Base-by-base conservation (phyloP, 805 yeast genomes). In the Crinitomyces ghanaensis region DNA sequence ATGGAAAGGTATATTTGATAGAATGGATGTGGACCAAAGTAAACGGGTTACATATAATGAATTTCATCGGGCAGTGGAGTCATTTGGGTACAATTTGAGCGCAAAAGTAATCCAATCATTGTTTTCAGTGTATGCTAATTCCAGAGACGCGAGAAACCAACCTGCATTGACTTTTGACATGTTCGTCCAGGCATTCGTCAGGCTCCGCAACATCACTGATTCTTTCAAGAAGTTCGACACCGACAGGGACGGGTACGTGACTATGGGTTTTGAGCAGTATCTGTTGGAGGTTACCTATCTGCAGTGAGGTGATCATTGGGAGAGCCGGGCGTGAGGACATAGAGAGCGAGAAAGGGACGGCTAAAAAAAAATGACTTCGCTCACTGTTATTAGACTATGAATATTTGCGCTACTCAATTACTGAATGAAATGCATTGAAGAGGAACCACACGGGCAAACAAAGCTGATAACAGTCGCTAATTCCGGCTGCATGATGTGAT, bases 151-250 rank as follows among this genome's bases (percentile, higher is more conserved):
- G 14, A 19, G 40, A 12, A 57, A 56, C 25, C 47, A 39, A 26
- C 51, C 49, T 14, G 51, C 49, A 26, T 59, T 83, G 55, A 74
- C 79, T 38, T 83, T 83, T 53, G 94, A 83, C 52, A 67, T 73
- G 53, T 83, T 83, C 56, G 84, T 83, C 17, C 93, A 83, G 51
- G 67, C 81, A 34, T 65, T 83, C 43, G 79, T 82, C 12, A 78
- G 82, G 66, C 62, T 83, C 43, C 66, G 82, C 50, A 70, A 82
- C 41, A 66, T 80, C 42, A 81, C 93, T 1, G 85, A 79, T 49
- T 64, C 77, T 9, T 83, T 83, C 62, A 78, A 80, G 48, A 75
- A 74, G 49, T 80, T 69, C 52, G 94, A 83, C 51, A 59, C 65
- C 8, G 84, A 79, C 41, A 68, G 78, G 29, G 76, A 78, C 31